These are phyloP conservation scores for Colletotrichum sansevieriae DNA, from an alignment of 2,329 filamentous ascomycete species.

Conservation along the genomic window DNA sequence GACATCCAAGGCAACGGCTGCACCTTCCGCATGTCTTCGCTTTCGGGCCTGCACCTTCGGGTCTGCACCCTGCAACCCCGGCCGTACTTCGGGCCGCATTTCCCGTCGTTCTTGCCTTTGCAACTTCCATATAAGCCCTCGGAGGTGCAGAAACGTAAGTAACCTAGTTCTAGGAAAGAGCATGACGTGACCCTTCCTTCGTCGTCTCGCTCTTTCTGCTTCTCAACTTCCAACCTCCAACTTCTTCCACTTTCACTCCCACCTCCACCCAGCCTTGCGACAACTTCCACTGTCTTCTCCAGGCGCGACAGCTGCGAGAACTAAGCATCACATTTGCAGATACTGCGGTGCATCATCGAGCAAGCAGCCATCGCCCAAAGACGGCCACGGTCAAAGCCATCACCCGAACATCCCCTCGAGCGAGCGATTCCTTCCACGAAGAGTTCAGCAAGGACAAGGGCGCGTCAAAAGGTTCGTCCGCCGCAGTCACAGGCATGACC, in stretches of 20 bases:
- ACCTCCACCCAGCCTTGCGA: too few species aligned
- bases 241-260: too few species aligned
- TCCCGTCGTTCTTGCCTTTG: not conserved
- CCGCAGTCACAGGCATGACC: not conserved
- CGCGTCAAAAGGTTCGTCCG: not conserved
- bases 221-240: not conserved
- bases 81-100: not conserved
- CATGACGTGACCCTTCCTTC: slow-evolving; percentile 1
- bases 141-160: not conserved
- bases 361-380: not conserved
- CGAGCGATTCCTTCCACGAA: not conserved
- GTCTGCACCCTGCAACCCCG: slow-evolving; percentile 1
- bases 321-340: not conserved
- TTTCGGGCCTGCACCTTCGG: slow-evolving; percentile 2
- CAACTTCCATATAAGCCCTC: not conserved
- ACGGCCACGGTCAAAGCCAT: not conserved
- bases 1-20: not conserved
- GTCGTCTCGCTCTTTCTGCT: not conserved
- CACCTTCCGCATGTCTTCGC: not conserved
- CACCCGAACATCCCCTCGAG: not conserved
- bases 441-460: slow-evolving; percentile 3
- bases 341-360: not conserved
- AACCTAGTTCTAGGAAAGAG: not conserved
- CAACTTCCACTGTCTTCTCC: not conserved
- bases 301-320: not conserved